Conservation (phyloP, 306 rosid genomes). For the Acacia crassicarpa region DNA sequence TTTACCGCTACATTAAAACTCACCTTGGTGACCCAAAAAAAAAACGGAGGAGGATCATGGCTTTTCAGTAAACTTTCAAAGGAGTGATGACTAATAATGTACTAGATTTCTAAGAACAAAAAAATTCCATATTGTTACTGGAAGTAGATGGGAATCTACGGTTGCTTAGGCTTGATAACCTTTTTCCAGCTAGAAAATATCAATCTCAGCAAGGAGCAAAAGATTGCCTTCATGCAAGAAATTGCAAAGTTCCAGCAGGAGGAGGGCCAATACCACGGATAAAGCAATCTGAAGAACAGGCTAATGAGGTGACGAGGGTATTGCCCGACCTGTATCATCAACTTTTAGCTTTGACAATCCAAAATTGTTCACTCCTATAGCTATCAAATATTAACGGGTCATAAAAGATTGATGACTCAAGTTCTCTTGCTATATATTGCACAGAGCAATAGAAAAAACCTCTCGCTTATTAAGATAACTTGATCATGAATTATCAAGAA, state of each 20-base stretch:
- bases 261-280: conserved; percentile 98
- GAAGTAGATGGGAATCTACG: not conserved
- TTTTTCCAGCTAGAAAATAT: conserved; percentile 55
- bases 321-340: conserved; percentile 69
- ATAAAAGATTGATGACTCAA: not conserved
- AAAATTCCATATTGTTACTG: not conserved
- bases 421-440: not conserved
- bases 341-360: conserved; percentile 19
- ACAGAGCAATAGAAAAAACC: not conserved
- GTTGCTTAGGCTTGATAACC: conserved; percentile 32
- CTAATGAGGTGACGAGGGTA: conserved; percentile 96
- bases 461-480: not conserved
- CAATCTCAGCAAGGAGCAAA: conserved; percentile 58
- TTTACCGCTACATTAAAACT: no score
- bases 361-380: conserved; percentile 9
- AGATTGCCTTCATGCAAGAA: conserved; percentile 62
- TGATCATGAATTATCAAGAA: not conserved
- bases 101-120: not conserved
- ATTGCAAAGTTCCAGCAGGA: conserved; percentile 84
- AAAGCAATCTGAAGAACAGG: conserved; percentile 86
- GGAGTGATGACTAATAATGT: not conserved
- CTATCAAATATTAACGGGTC: not conserved
- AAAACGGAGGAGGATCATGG: not conserved
- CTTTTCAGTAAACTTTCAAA: not conserved
- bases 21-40: not conserved